A percentile compares a stretch with the other conserved stretches of the same genome.
Evolutionary conservation across 305 asterid genomes (phyloP).

Genomic region (Caryopteris hybrid): DNA sequence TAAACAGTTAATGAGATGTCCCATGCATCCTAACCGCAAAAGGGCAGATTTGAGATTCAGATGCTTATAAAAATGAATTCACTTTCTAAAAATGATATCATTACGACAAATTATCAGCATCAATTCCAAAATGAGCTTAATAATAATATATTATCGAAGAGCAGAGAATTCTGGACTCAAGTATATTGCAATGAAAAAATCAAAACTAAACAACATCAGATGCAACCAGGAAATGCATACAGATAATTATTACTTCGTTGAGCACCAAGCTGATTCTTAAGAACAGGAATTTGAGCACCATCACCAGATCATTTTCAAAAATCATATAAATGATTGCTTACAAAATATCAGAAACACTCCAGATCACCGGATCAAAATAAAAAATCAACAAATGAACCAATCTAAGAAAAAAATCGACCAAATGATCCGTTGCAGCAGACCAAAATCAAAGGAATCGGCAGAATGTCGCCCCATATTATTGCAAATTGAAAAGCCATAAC

Average conservation of each 20-base stretch:
- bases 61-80: neutral
- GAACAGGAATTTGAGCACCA: neutral
- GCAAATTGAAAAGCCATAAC: neutral
- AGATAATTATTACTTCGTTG: neutral
- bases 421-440: conserved; percentile 6
- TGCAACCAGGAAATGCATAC: neutral
- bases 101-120: neutral
- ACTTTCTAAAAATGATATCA: neutral
- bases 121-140: neutral
- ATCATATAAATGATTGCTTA: neutral
- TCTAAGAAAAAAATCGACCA: neutral
- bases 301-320: conserved; percentile 14
- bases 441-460: conserved; percentile 6
- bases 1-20: neutral
- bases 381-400: neutral
- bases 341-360: neutral
- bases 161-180: neutral
- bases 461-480: neutral
- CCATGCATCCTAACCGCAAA: neutral
- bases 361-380: conserved; percentile 14
- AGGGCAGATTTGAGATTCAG: neutral
- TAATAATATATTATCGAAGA: neutral
- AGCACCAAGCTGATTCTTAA: neutral
- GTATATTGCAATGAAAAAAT: neutral
- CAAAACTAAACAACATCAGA: neutral